Evolutionary conservation across 1,284 basidiomycete species (phyloP), one percentile per base, ranked within the genome.

Genomic region (Pyrrhoderma noxium): DNA sequence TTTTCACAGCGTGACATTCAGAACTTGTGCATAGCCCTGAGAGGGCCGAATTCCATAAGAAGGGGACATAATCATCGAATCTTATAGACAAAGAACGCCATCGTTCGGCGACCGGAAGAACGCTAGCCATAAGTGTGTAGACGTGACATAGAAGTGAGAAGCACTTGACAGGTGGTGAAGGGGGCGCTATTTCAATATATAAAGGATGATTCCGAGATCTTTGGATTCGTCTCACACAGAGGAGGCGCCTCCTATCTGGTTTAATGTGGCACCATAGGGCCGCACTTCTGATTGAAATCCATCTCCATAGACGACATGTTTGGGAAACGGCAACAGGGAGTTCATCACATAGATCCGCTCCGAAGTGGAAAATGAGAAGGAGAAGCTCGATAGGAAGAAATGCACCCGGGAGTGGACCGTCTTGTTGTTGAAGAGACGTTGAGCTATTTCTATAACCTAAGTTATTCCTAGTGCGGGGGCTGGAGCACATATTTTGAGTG

Each of bases 11-110:
- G 45, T 61, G 61, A 19, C 64, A 63, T 23, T 34, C 18, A 18
- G 31, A 18, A 21, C 62, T 62, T 7, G 67, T 67, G 58, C 76
- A 81, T 56, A 69, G 72, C 52, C 64, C 63, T 38, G 77, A 71
- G 49, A 86, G 68, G 14, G 78, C 72, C 11, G 78, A 76, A 53
- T 80, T 82, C 78, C 79, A 82, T 22, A 85, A 65, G 61, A 76
- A 80, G 2, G 81, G 82, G 3, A 74, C 68, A 55, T 79, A 77
- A 22, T 72, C 68, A 34, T 67, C 57, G 60, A 85, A 79, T n/a
- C 64, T 63, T 46, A 85, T 71, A 46, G 77, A 68, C 9, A 86
- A 68, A 9, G 80, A 82, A 47, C 81, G 75, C 72, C 79, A 79
- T 42, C 73, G 73, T 51, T 66, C 65, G 50, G 80, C 67, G 58